These are phyloP conservation scores for Scleromitrula shiraiana DNA, from an alignment of 2,329 filamentous ascomycete genomes.

Conservation along the genomic window DNA sequence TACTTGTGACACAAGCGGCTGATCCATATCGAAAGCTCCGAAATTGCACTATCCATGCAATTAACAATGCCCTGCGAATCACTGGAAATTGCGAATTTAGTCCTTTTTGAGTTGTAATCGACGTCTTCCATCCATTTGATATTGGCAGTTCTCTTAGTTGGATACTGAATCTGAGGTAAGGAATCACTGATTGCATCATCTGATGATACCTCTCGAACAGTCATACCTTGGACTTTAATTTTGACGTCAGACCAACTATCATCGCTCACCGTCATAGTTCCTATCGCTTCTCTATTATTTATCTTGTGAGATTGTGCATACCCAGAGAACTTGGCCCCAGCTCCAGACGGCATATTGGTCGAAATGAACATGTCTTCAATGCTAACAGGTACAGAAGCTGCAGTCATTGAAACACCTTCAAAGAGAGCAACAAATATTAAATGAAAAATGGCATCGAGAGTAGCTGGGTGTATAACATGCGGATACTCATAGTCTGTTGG, in stretches of 20 bases:
- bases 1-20: neutral
- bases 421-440: neutral
- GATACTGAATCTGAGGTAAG: neutral
- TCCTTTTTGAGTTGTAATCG: neutral
- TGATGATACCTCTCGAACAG: neutral
- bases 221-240: neutral
- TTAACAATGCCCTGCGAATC: neutral
- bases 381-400: neutral
- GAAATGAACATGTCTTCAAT: neutral
- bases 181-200: neutral
- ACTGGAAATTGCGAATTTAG: neutral
- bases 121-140: neutral
- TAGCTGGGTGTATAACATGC: conserved; percentile 48
- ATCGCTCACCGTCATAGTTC: neutral
- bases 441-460: conserved; percentile 35
- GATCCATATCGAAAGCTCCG: neutral
- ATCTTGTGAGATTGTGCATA: neutral
- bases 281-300: neutral
- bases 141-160: neutral
- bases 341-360: neutral
- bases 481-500: conserved; percentile 29
- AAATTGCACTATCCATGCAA: neutral
- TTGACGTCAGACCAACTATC: neutral
- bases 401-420: neutral
- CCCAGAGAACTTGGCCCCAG: neutral